Percentiles rank a stretch among this genome's conserved stretches.
These are phyloP conservation scores for Candida michaelii DNA, from an alignment of 805 yeast species.

Conservation along the genomic window DNA sequence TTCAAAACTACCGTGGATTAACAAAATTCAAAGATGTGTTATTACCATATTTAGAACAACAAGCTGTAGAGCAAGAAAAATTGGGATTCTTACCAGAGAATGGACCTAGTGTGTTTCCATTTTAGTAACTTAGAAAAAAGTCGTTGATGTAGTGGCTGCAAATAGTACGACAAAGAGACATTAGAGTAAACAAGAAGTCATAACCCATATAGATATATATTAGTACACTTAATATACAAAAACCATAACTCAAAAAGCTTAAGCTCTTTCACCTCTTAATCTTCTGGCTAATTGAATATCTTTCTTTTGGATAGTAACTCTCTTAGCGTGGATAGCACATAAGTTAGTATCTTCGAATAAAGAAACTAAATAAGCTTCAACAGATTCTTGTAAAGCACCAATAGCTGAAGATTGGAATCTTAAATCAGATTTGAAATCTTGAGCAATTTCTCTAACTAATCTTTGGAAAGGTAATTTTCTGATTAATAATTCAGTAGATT, in stretches of 20 bases:
- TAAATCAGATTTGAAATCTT: slow-evolving; percentile 49
- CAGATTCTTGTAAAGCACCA: slow-evolving; percentile 52
- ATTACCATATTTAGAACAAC: slow-evolving; percentile 52
- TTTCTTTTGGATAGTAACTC: slow-evolving; percentile 52
- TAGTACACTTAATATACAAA: slow-evolving; percentile 19
- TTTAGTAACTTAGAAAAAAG: slow-evolving; percentile 18
- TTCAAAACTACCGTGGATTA: slow-evolving; percentile 60
- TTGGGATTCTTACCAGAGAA: slow-evolving; percentile 38
- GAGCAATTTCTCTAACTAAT: slow-evolving; percentile 51
- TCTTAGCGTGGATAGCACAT: slow-evolving; percentile 53
- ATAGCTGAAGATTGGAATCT: slow-evolving; percentile 51
- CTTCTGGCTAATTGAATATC: slow-evolving; percentile 52
- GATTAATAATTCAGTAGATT: slow-evolving; percentile 48
- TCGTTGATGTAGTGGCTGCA: neutral
- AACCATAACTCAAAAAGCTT: slow-evolving; percentile 13
- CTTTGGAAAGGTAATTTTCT: slow-evolving; percentile 53
- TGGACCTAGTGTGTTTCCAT: slow-evolving; percentile 46
- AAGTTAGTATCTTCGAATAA: slow-evolving; percentile 51
- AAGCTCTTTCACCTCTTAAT: slow-evolving; percentile 52
- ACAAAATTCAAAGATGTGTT: slow-evolving; percentile 51
- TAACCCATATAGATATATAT: slow-evolving; percentile 14
- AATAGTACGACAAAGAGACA: neutral
- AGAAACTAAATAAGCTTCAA: slow-evolving; percentile 49
- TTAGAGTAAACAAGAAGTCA: slow-evolving; percentile 4
- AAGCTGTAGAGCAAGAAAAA: slow-evolving; percentile 49